Evolutionary conservation across 805 yeast species (phyloP), one percentile per base, ranked within the genome.

Genomic region (Metschnikowia gelsemii): DNA sequence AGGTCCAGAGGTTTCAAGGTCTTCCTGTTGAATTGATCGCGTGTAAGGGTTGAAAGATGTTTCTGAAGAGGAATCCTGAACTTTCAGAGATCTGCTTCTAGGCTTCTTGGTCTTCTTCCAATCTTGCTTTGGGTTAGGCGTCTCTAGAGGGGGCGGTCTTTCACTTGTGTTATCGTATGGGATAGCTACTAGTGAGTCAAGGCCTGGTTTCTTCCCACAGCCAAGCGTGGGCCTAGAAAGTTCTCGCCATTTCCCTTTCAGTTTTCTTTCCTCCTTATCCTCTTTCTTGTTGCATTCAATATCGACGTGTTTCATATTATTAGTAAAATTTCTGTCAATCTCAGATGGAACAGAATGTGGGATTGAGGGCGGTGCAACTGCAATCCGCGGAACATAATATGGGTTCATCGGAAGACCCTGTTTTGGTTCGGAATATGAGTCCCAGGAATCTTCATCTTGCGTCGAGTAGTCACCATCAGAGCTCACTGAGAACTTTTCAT

Each of bases 11-110:
- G 42, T 38, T 11, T 22, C 36, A 18, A 41, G 17, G 17, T 40
- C 45, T 8, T 37, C 43, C 14, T 13, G 29, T 18, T 13, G 32
- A 5, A 25, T 16, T 22, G 43, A 32, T 9, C 42, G 37, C 32
- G 43, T 40, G 29, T 49, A 49, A 7, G 53, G 53, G 32, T 49
- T 49, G 14, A 44, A 7, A 3, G 32, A 13, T 3, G 17, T 8
- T 6, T 8, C 13, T 5, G 33, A 16, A 12, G 11, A 5, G 3
- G 13, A 3, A 5, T 28, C 22, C 5, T 16, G 7, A 2, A n/a
- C 8, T 16, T 22, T 17, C 8, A 5, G 18, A 8, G 26, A 26
- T 3, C 11, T 16, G 22, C 28, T 35, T 27, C 27, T 23, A 3
- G 20, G n/a, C 7, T 16, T 29, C 12, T 8, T 29, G 25, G 25